These are phyloP conservation scores for Yamadazyma philogaea DNA, from an alignment of 805 yeast genomes.

Conservation along the genomic window DNA sequence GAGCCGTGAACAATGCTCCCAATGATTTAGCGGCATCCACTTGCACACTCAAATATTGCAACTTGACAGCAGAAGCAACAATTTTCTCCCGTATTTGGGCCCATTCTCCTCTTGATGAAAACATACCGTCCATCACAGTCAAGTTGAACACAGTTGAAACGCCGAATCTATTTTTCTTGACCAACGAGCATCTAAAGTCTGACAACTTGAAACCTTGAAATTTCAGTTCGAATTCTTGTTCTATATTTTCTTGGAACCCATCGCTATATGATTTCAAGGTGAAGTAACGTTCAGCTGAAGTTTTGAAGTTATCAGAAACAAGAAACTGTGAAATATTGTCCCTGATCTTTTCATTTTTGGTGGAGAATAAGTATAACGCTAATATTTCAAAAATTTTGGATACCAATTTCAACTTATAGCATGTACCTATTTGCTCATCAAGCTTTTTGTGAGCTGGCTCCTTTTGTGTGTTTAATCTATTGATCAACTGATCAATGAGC, in stretches of 20 bases:
- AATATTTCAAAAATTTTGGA: conserved; percentile 74
- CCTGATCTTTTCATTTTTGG: conserved; percentile 41
- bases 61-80: conserved; percentile 55
- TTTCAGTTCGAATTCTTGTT: conserved; percentile 42
- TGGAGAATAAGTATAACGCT: conserved; percentile 66
- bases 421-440: conserved; percentile 20
- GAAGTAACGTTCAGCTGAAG: conserved; percentile 29
- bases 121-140: conserved; percentile 57
- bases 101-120: conserved; percentile 43
- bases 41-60: conserved; percentile 66
- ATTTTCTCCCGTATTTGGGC: conserved; percentile 48
- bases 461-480: conserved; percentile 23
- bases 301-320: conserved; percentile 33
- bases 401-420: conserved; percentile 55
- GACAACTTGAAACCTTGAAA: conserved; percentile 48
- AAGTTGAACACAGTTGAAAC: conserved; percentile 55
- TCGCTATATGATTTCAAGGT: conserved; percentile 46
- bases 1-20: conserved; percentile 74
- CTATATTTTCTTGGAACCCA: conserved; percentile 44
- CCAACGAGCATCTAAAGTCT: conserved; percentile 50
- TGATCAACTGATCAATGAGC: conserved; percentile 44
- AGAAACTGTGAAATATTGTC: conserved; percentile 43
- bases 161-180: conserved; percentile 49
- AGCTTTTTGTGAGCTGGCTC: conserved; percentile 7
- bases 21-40: conserved; percentile 67